Evolutionary conservation across 192 early-diverging fungal genomes (phyloP), one percentile per base, ranked within the genome.

Genomic region (Gigaspora rosea): DNA sequence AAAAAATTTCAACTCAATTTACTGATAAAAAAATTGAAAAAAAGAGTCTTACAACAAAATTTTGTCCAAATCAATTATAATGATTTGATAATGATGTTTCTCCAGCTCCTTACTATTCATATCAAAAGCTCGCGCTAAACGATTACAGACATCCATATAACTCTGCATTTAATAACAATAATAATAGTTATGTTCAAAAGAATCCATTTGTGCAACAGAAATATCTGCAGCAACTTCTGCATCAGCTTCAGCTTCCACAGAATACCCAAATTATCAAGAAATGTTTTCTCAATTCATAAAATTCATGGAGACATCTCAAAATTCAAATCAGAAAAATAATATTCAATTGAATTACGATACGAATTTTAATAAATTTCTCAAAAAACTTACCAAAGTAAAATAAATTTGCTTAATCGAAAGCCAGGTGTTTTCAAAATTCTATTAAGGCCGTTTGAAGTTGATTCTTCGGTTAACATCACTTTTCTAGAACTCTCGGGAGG

Each of bases 341-440:
- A 56, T 18, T 54, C 9, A 56, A 15, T 56, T 5, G 8, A 5
- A 56, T 56, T 18, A 56, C 52, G 12, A 18, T 5, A 56, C 18
- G 52, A 56, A 10, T 56, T n/a, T n/a, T n/a, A 15, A 5, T 54
- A 54, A 4, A 0, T 15, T 56, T 56, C 52, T 13, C 52, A 67
- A 47, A 67, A 48, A 3, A 22, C 7, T 49, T 18, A 13, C 0
- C 69, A 32, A 71, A 71, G 15, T 36, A 51, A 15, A 46, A 49
- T 49, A 2, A 70, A 70, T 15, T 1, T 70, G 9, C 3, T 10
- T 32, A 50, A 22, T 71, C 50, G 27, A 57, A 5, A 27, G 35
- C 65, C 32, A 0, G 27, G 50, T 0, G 27, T 16, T 0, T 71
- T 71, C 70, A 71, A 71, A 71, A 22, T 71, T 35, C 70, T 71